phyloP scores from a whole-genome alignment of 2,329 filamentous ascomycete genomes.

The Boeremia exigua region DNA sequence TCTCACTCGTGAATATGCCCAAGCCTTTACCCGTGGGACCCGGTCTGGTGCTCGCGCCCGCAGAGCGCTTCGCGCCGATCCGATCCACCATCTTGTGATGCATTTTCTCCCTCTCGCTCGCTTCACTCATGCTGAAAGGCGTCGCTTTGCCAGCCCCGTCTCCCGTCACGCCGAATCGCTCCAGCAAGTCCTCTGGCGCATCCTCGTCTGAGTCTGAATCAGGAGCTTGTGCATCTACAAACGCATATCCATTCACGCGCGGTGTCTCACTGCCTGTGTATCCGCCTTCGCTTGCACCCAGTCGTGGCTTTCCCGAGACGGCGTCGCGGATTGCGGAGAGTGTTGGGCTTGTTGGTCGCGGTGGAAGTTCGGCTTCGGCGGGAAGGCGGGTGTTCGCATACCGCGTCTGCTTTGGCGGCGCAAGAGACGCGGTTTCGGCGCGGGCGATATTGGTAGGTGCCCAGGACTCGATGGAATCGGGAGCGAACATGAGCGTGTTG shows the following conservation, averaged over 20 bases:
- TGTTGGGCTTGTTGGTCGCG: slow-evolving; percentile 77
- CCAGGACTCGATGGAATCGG: slow-evolving; percentile 66
- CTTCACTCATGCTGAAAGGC: slow-evolving; percentile 77
- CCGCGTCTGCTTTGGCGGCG: slow-evolving; percentile 75
- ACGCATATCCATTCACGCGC: slow-evolving; percentile 89
- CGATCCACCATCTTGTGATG: slow-evolving; percentile 70
- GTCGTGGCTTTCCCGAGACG: slow-evolving; percentile 73
- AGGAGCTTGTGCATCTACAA: slow-evolving; percentile 92
- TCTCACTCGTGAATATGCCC: slow-evolving; percentile 43
- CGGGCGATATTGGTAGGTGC: slow-evolving; percentile 67
- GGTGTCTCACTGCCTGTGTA: slow-evolving; percentile 78
- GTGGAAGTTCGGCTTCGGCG: slow-evolving; percentile 44
- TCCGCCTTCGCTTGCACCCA: slow-evolving; percentile 66
- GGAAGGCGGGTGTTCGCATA: slow-evolving; percentile 86
- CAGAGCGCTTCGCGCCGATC: slow-evolving; percentile 24
- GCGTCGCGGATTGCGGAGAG: slow-evolving; percentile 83
- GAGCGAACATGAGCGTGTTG: slow-evolving; percentile 87
- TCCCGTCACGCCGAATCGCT: slow-evolving; percentile 51
- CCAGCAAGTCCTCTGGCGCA: slow-evolving; percentile 49
- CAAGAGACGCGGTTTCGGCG: slow-evolving; percentile 73
- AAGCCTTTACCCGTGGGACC: slow-evolving; percentile 26
- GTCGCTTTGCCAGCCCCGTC: slow-evolving; percentile 16
- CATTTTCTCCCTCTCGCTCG: slow-evolving; percentile 77
- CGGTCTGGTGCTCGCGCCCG: slow-evolving; percentile 1
- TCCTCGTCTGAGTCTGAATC: slow-evolving; percentile 58